Base-by-base conservation (phyloP, 2,329 filamentous ascomycete genomes). In the Trichoderma afroharzianum region DNA sequence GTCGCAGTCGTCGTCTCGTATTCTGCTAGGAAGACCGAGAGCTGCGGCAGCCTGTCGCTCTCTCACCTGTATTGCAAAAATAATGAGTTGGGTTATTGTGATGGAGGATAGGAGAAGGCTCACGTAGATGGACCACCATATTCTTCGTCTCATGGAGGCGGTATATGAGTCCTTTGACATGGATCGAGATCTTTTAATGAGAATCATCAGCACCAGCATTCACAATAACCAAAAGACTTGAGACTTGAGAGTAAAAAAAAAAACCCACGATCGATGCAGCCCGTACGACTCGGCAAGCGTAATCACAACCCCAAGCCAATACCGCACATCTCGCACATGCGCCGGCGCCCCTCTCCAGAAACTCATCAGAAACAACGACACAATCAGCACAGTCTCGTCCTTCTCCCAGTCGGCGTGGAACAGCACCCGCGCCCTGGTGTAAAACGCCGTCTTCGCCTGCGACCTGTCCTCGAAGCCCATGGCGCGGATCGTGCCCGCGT, bases 61-160 rank as follows among this genome's bases (percentile, higher is more conserved):
- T 8, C 80, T 77, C 2, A 82, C 80, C 78, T 82, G 18, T 0
- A 26, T 43, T 59, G 2, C 15, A 9, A 32, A 14, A 12, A 30
- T 4, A 6, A 58, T 32, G 5, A 21, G 26, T 21, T 50, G 18
- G 4, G 26, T 33, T 8, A 30, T 21, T 5, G 6, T 15, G 14
- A 33, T 24, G 32, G n/a, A 7, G 26, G 12, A 39, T 7, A 4
- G 15, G 14, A 70, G 15, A 11, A 21, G 57, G 14, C 85, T 79
- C 61, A 86, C 81, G 68, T 88, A 87, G 8, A 87, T 82, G 6
- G 85, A 84, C 86, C 86, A 88, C 85, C 86, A 88, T 7, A 88
- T 83, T 6, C 85, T 76, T 70, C 84, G 82, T 74, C 84, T 82
- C 39, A 87, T 73, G 3, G 76, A 75, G 1, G 77, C 76, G 11